Base-by-base conservation (phyloP, 345 rosid genomes). In the Ceriops tagal region DNA sequence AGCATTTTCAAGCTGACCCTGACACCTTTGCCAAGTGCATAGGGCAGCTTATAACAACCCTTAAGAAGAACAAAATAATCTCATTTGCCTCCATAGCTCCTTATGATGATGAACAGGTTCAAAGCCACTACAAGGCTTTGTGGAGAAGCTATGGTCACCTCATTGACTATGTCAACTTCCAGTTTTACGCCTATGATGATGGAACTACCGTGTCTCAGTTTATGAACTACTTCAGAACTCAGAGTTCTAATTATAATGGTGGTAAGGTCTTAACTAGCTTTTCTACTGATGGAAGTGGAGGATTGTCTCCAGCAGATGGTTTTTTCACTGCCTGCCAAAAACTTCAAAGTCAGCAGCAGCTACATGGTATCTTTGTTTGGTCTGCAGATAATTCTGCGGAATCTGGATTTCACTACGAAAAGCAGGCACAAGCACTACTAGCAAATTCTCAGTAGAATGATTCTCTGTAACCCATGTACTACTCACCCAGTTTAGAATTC, bases 11-110 rank as follows among this genome's bases (percentile, higher is more conserved):
- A 1, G 72, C 77, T 4, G 75, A 79, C 58, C 82, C 84, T 1
- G 32, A 71, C 1, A 71, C 74, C 18, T 83, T 85, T 13, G 73
- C 78, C 0, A 58, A 77, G 28, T 81, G 86, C 80, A 75, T 85
- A 26, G 79, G 85, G 1, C 77, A 58, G 63, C 83, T 83, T 26
- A 64, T 77, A 5, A 62, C 56, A 53, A 56, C 62, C 26, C 77
- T 85, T 8, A 81, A 79, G 81, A 64, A 67, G 1, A 73, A 79
- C 6, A 69, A 64, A 46, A 65, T 59, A 1, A 79, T 71, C 68
- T 72, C 77, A 1, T 77, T 73, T 51, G 82, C 86, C 58, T 83
- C 87, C 15, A 79, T 83, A 27, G 85, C 89, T 62, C 87, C 85
- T 8, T 75, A 57, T 16, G 85, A 75, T 10, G 82, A 71, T 15